Evolutionary conservation across 768 basidiomycete species (phyloP).

Genomic region (Suillus placidus): DNA sequence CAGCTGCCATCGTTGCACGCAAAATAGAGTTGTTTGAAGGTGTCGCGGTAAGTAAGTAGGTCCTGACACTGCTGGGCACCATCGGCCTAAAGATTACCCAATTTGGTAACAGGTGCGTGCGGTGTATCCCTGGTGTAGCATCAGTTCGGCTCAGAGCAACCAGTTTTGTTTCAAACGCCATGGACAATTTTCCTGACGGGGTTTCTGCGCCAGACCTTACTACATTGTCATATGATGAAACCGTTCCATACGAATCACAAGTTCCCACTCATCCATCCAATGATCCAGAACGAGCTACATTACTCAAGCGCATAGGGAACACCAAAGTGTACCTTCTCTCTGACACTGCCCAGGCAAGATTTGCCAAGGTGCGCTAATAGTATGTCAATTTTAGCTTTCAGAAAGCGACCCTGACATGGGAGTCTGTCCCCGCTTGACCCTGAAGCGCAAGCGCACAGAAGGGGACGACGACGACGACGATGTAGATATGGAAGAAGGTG

Average conservation of each 20-base stretch:
- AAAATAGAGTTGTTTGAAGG: neutral
- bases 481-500: conserved; percentile 37
- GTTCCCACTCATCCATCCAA: conserved; percentile 40
- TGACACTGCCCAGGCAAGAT: conserved; percentile 60
- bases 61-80: too few species aligned
- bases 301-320: conserved; percentile 70
- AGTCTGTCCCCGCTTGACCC: conserved; percentile 34
- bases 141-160: neutral
- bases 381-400: conserved; percentile 38
- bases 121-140: neutral
- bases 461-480: conserved; percentile 40
- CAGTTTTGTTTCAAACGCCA: conserved; percentile 24
- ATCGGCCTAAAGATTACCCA: neutral
- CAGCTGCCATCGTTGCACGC: conserved; percentile 23
- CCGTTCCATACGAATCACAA: conserved; percentile 60
- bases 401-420: conserved; percentile 49
- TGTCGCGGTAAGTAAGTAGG: neutral
- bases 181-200: conserved; percentile 52
- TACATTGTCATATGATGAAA: conserved; percentile 57
- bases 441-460: conserved; percentile 49
- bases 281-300: conserved; percentile 27
- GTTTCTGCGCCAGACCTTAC: conserved; percentile 34
- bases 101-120: neutral
- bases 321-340: conserved; percentile 79
- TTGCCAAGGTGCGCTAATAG: conserved; percentile 73